Conservation (phyloP, 2,329 filamentous ascomycete genomes). For the Fusarium agapanthi region DNA sequence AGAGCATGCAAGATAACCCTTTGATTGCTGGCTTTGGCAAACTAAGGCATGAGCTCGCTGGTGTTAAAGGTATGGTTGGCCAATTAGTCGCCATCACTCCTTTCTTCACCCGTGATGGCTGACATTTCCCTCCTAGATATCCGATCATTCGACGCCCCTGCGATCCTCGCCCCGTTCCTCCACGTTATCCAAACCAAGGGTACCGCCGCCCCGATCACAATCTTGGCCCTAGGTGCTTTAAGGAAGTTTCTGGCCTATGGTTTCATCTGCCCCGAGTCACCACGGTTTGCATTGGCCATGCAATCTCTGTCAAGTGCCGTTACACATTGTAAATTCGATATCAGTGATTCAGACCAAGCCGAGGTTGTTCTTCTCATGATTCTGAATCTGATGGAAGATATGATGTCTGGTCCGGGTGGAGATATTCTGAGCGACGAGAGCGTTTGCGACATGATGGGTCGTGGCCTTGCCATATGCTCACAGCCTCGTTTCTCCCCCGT, state of each 20-base stretch:
- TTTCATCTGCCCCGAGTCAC: constrained; percentile 83
- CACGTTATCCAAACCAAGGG: constrained; percentile 97
- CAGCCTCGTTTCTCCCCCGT: constrained; percentile 92
- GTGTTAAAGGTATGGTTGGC: constrained; percentile 72
- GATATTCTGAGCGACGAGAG: constrained; percentile 97
- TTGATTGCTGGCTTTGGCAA: constrained; percentile 94
- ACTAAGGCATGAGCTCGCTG: constrained; percentile 85
- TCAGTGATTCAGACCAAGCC: constrained; percentile 92
- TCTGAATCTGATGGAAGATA: constrained; percentile 96
- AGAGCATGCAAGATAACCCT: constrained; percentile 97
- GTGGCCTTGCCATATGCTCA: constrained; percentile 95
- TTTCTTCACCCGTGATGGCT: constrained; percentile 6
- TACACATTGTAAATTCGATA: constrained; percentile 97
- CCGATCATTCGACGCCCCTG: constrained; percentile 84
- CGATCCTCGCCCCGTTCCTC: constrained; percentile 90
- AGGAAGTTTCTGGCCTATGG: constrained; percentile 98
- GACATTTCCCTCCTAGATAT: constrained; percentile 69
- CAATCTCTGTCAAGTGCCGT: constrained; percentile 93
- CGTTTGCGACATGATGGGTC: constrained; percentile 99
- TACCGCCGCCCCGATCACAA: constrained; percentile 95
- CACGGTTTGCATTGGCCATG: constrained; percentile 91
- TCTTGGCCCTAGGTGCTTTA: constrained; percentile 89
- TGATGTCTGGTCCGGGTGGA: constrained; percentile 93
- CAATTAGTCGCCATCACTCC: not conserved
- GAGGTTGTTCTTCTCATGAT: constrained; percentile 96